These are phyloP conservation scores for Austropuccinia psidii DNA, from an alignment of 1,284 basidiomycete genomes.

Conservation along the genomic window DNA sequence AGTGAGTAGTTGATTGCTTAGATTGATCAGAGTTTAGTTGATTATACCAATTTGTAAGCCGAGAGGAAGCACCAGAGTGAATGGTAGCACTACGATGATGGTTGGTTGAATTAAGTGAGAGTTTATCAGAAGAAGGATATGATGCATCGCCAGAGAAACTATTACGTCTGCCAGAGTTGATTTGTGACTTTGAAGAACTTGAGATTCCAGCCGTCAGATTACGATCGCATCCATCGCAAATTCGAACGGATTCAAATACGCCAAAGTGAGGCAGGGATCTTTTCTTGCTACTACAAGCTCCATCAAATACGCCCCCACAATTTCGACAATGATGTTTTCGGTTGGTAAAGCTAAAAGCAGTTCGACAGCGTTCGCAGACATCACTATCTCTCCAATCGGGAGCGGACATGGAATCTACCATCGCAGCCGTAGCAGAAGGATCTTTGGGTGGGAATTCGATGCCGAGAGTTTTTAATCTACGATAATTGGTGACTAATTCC, in stretches of 20 bases:
- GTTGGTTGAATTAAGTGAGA: slow-evolving; percentile 37
- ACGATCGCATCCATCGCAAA: slow-evolving; percentile 73
- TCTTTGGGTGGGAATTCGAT: slow-evolving; percentile 77
- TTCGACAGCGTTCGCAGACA: slow-evolving; percentile 85
- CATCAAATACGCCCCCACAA: slow-evolving; percentile 94
- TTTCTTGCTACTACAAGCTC: slow-evolving; percentile 77
- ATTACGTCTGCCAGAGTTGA: slow-evolving; percentile 22
- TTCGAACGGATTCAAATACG: slow-evolving; percentile 83
- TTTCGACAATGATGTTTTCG: slow-evolving; percentile 98
- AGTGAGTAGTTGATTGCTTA: slow-evolving; percentile 35
- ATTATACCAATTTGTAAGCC: slow-evolving; percentile 34
- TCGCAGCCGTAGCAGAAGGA: slow-evolving; percentile 61
- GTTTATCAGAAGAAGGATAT: slow-evolving; percentile 40
- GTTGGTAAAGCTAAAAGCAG: slow-evolving; percentile 87
- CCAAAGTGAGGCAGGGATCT: slow-evolving; percentile 87
- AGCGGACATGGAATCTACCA: slow-evolving; percentile 75
- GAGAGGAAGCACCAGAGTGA: slow-evolving; percentile 4
- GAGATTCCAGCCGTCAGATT: slow-evolving; percentile 52
- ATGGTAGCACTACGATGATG: slow-evolving; percentile 41
- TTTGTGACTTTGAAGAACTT: background rate
- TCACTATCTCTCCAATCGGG: slow-evolving; percentile 97
- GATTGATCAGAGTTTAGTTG: slow-evolving; percentile 24
- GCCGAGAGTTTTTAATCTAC: slow-evolving; percentile 51
- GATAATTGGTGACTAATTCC: slow-evolving; percentile 56
- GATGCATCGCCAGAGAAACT: slow-evolving; percentile 30